These are phyloP conservation scores for Sporothrix globosa DNA, from an alignment of 2,329 filamentous ascomycete genomes.

Conservation along the genomic window DNA sequence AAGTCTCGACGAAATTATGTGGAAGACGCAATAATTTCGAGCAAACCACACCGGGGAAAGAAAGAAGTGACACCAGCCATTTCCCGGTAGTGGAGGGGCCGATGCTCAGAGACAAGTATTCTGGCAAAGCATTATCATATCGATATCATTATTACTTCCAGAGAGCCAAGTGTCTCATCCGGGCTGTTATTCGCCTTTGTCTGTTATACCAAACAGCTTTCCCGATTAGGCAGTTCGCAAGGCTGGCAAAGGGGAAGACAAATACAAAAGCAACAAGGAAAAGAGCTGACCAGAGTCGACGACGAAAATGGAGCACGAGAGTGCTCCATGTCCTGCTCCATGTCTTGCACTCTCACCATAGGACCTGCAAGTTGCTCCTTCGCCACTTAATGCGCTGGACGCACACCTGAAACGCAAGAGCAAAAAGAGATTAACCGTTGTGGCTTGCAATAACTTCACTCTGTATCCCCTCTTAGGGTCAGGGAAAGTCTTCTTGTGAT, in stretches of 20 bases:
- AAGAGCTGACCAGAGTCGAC: not conserved
- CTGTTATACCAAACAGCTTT: constrained; percentile 6
- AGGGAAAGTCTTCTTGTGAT: not conserved
- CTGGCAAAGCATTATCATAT: not conserved
- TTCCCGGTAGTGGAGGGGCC: not conserved
- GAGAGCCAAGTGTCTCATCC: not conserved
- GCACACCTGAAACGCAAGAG: constrained; percentile 5
- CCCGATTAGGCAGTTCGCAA: constrained; percentile 24
- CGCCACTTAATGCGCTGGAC: constrained; percentile 10
- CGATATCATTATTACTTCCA: not conserved
- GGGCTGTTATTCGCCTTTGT: not conserved
- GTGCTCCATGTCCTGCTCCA: not conserved
- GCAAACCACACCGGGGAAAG: constrained; percentile 1
- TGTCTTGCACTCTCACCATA: not conserved
- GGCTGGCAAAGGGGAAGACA: not conserved
- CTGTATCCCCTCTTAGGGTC: not conserved
- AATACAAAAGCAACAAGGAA: too few species aligned
- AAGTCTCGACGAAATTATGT: too few species aligned
- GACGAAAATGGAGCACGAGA: not conserved
- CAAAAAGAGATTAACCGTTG: not conserved
- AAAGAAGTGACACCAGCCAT: not conserved
- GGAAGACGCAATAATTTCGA: not conserved
- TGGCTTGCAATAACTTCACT: not conserved
- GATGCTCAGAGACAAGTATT: not conserved
- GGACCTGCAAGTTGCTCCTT: not conserved